A percentile compares a stretch with the other conserved stretches of the same genome.
Conservation (phyloP, 1,284 basidiomycete species). For the Naganishia cerealis region DNA sequence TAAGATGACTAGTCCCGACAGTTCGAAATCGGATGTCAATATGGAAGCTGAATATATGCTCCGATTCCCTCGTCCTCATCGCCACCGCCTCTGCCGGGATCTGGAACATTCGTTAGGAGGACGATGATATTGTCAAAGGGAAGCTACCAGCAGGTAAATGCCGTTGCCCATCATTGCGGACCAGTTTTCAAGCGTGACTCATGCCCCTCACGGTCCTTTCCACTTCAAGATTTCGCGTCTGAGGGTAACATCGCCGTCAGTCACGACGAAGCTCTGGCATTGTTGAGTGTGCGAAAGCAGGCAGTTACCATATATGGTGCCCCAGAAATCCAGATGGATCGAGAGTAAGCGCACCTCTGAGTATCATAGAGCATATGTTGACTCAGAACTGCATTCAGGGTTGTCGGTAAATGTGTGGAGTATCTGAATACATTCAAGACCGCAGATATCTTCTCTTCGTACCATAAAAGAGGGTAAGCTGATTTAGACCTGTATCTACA, state of each 20-base stretch:
- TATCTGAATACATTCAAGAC: conserved; percentile 28
- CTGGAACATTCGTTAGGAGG: conserved; percentile 9
- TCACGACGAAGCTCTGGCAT: conserved; percentile 22
- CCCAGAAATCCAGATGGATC: conserved; percentile 24
- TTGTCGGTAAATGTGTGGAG: conserved; percentile 25
- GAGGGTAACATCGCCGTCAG: conserved; percentile 30
- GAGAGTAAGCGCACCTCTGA: conserved; percentile 10
- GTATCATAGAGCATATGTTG: not conserved
- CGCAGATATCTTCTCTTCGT: conserved; percentile 25
- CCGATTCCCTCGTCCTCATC: not conserved
- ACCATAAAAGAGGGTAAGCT: conserved; percentile 23
- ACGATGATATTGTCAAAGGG: conserved; percentile 23
- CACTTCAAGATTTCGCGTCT: conserved; percentile 21
- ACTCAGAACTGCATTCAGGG: not conserved
- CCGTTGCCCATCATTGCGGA: not conserved
- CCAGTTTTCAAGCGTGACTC: not conserved
- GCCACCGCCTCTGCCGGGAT: not conserved
- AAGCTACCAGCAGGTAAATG: conserved; percentile 26
- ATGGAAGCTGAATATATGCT: conserved; percentile 16
- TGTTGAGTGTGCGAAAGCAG: conserved; percentile 26
- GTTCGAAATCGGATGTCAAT: not conserved
- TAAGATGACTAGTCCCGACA: conserved; percentile 3
- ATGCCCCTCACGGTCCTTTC: not conserved
- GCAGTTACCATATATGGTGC: conserved; percentile 17
- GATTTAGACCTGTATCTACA: not conserved